These are phyloP conservation scores for Crithidia bombi DNA, from an alignment of 208 protist species.

Conservation along the genomic window DNA sequence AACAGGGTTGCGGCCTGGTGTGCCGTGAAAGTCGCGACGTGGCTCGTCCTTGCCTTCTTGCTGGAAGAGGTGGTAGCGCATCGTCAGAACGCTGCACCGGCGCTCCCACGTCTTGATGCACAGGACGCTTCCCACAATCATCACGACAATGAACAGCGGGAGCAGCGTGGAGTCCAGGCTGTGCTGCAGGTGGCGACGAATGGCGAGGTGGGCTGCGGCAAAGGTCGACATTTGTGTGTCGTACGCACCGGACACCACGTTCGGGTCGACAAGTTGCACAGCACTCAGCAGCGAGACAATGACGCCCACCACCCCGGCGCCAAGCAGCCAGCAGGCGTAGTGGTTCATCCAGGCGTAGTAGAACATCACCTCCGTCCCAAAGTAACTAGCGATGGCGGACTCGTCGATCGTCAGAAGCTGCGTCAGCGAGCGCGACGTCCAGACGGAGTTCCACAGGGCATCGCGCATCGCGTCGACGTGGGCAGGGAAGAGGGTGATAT, in stretches of 20 bases:
- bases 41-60: conserved; percentile 47
- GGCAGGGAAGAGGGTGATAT: conserved; percentile 36
- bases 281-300: conserved; percentile 32
- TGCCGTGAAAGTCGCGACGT: conserved; percentile 49
- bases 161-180: conserved; percentile 26
- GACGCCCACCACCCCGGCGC: conserved; percentile 36
- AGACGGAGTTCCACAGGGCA: conserved; percentile 25
- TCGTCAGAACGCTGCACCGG: conserved; percentile 39
- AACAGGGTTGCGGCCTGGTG: conserved; percentile 35
- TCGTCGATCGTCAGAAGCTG: conserved; percentile 25
- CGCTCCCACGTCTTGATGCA: conserved; percentile 76
- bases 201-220: conserved; percentile 4
- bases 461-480: conserved; percentile 48
- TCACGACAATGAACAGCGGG: conserved; percentile 37
- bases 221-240: background rate
- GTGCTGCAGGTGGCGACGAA: conserved; percentile 18
- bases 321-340: conserved; percentile 63
- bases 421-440: conserved; percentile 11
- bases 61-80: conserved; percentile 52
- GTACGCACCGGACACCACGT: conserved; percentile 8
- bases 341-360: conserved; percentile 87
- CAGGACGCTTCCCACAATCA: conserved; percentile 62
- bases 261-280: conserved; percentile 13
- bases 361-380: conserved; percentile 65
- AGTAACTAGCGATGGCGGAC: conserved; percentile 49